Evolutionary conservation across 2,329 filamentous ascomycete species (phyloP).

Genomic region (Akanthomyces lecanii): DNA sequence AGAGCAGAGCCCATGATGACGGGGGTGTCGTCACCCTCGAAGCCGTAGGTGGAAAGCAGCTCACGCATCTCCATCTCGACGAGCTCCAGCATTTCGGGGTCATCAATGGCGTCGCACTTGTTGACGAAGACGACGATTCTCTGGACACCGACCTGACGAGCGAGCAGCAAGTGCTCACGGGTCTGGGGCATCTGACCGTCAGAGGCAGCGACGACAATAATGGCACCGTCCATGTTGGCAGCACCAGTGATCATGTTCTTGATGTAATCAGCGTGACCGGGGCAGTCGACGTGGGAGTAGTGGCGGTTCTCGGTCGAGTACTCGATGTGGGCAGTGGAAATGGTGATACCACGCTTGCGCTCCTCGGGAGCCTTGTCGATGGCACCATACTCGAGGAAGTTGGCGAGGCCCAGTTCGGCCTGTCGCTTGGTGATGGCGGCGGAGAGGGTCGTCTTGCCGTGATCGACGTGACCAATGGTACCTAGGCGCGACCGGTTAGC

Average conservation of each 20-base stretch:
- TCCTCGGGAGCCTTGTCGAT: slow-evolving; percentile 99
- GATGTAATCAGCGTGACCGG: slow-evolving; percentile 99
- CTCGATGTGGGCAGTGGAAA: slow-evolving; percentile 97
- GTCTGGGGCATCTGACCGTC: slow-evolving; percentile 99
- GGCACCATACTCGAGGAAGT: slow-evolving; percentile 92
- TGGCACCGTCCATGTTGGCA: slow-evolving; percentile 97
- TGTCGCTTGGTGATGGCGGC: slow-evolving; percentile 99
- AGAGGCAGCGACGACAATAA: slow-evolving; percentile 96
- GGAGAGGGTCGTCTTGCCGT: slow-evolving; percentile 99
- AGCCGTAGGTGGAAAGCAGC: slow-evolving; percentile 85
- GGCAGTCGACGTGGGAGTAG: slow-evolving; percentile 99
- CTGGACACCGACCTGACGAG: slow-evolving; percentile 97
- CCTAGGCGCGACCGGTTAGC: slow-evolving; percentile 44
- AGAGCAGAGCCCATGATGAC: slow-evolving; percentile 97
- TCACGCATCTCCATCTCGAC: slow-evolving; percentile 99
- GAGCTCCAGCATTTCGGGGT: slow-evolving; percentile 99
- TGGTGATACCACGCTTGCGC: slow-evolving; percentile 99
- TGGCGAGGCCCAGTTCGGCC: slow-evolving; percentile 88
- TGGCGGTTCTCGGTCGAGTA: slow-evolving; percentile 91
- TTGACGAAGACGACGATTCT: slow-evolving; percentile 99
- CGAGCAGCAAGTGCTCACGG: slow-evolving; percentile 93
- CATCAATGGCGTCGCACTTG: slow-evolving; percentile 96
- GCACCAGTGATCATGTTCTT: slow-evolving; percentile 99
- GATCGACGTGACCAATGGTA: slow-evolving; percentile 99
- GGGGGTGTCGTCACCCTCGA: slow-evolving; percentile 96